Evolutionary conservation across 768 basidiomycete genomes (phyloP).

Genomic region (Multifurca ochricompacta): DNA sequence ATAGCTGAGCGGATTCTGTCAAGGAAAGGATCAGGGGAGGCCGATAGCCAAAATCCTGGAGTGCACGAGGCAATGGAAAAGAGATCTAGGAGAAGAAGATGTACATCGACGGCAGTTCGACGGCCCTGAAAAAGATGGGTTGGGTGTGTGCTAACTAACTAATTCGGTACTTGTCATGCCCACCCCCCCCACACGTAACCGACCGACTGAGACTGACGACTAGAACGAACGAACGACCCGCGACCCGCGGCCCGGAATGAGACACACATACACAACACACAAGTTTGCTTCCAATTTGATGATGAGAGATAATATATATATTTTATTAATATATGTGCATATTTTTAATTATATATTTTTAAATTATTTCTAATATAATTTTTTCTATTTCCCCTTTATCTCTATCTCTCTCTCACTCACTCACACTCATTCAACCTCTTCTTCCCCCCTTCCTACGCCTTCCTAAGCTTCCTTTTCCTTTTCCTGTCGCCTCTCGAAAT

Average conservation of each 20-base stretch:
- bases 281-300: constrained; percentile 17
- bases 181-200: constrained; percentile 2
- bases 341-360: no score
- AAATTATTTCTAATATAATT: no score
- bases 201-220: background rate
- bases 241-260: constrained; percentile 19
- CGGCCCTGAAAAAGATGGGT: constrained; percentile 10
- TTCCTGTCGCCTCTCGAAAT: constrained; percentile 4
- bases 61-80: constrained; percentile 15
- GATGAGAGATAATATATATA: no score
- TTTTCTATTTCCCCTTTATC: no score
- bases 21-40: constrained; percentile 18
- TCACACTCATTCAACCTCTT: no score
- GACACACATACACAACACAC: background rate
- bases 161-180: background rate
- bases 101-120: constrained; percentile 13
- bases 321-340: no score
- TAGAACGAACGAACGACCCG: no score
- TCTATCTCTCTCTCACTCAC: no score
- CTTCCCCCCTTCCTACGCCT: background rate
- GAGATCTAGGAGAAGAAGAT: no score
- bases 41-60: constrained; percentile 3
- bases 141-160: background rate
- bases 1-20: constrained; percentile 20
- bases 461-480: constrained; percentile 4